Base-by-base conservation (phyloP, 495 filamentous ascomycete genomes). In the Bacidia gigantensis region DNA sequence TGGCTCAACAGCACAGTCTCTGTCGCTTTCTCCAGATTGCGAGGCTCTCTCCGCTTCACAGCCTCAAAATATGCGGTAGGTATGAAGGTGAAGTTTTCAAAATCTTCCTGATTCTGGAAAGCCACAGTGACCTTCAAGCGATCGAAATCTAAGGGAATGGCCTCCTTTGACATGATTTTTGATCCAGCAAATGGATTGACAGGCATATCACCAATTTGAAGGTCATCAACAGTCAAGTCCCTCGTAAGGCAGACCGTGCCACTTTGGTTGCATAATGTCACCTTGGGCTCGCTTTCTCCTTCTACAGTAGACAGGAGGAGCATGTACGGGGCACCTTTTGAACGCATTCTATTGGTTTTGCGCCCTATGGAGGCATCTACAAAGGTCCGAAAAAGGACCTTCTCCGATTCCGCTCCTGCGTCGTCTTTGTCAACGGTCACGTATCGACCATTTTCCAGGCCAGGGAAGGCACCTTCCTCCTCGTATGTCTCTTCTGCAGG, bases 221-320 rank as follows among this genome's bases (percentile, higher is more conserved):
- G 17, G 29, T 59, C 57, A 17, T 59, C 53, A 11, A 42, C 39
- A 9, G 57, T 59, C 25, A 59, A 67, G 44, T 67, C 61, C 48
- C 69, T 52, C 29, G 68, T 68, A 10, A 72, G 50, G 49, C 62
- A 66, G 38, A 72, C 54, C 9, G 64, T 65, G 12, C 69, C 69
- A 38, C 61, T 67, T 56, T 72, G 69, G 26, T 71, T 72, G 35
- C 67, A 69, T 5, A 72, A 51, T 10, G 68, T 64, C 20, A 72
- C 60, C 26, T 64, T 71, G 9, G 65, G 69, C 18, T 72, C 69
- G 46, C 65, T 68, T 46, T 71, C 64, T 7, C 67, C 67, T 1
- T 68, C 61, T 29, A 57, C 64, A 7, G 66, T 66, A 23, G 64
- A 65, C 10, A 72, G 42, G 11, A 69, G 49, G 3, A 72, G 58